Conservation (phyloP, 1,139 yeast species). For the Geotrichum histeridarum region DNA sequence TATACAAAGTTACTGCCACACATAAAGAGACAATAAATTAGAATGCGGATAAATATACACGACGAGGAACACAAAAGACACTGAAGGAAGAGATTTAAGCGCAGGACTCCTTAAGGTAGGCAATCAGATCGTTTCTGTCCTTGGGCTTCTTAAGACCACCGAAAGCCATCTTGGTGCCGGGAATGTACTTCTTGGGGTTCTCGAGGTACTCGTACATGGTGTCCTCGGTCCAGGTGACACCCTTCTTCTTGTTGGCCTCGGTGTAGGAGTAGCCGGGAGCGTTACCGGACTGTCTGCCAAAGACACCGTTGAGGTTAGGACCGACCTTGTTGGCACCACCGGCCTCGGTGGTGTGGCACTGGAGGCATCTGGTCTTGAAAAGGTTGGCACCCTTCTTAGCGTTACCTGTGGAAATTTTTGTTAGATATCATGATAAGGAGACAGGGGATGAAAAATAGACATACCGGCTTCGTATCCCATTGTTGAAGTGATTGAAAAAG, state of each 20-base stretch:
- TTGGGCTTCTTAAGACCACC: constrained; percentile 99
- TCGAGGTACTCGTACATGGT: constrained; percentile 92
- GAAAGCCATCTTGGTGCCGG: constrained; percentile 99
- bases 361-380: constrained; percentile 97
- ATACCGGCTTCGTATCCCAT: constrained; percentile 15
- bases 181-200: constrained; percentile 99
- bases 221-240: constrained; percentile 81
- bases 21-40: not conserved
- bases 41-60: constrained; percentile 6
- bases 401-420: constrained; percentile 47
- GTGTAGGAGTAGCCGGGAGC: constrained; percentile 94
- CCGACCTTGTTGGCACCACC: constrained; percentile 99
- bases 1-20: constrained; percentile 1
- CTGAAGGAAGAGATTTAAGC: constrained; percentile 26
- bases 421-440: not conserved
- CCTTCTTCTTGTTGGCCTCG: constrained; percentile 97
- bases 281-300: constrained; percentile 88
- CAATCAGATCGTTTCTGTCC: constrained; percentile 95
- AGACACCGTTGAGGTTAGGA: constrained; percentile 93
- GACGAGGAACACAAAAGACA: not conserved
- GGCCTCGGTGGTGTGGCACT: constrained; percentile 94
- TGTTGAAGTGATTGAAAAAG: not conserved
- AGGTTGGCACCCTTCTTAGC: constrained; percentile 98
- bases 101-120: constrained; percentile 80
- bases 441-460: not conserved